These are phyloP conservation scores for Colletotrichum sp. DNA, from an alignment of 2,329 filamentous ascomycete species.

Conservation along the genomic window DNA sequence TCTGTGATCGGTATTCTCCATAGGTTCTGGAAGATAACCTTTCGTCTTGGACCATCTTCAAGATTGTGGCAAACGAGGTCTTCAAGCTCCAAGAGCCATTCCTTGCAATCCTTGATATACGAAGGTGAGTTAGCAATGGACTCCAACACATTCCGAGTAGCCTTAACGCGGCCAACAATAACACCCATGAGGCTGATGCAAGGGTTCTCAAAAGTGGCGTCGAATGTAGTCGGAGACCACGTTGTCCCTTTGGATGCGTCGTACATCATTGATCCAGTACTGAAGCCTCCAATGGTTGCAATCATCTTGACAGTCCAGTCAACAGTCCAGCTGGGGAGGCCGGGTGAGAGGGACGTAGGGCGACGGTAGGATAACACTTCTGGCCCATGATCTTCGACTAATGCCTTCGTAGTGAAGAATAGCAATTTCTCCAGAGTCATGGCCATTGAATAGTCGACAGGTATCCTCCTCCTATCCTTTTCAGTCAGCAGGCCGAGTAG, in stretches of 20 bases:
- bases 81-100: neutral
- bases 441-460: neutral
- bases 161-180: neutral
- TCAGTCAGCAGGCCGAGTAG: neutral
- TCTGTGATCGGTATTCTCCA: constrained; percentile 1
- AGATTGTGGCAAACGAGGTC: neutral
- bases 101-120: neutral
- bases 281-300: neutral
- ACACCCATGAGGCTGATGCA: neutral
- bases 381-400: neutral
- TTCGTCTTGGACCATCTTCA: neutral
- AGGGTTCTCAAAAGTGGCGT: neutral
- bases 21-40: neutral
- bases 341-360: neutral
- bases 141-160: neutral
- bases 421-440: neutral
- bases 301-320: neutral
- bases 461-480: neutral
- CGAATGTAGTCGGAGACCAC: neutral
- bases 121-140: neutral
- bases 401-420: neutral
- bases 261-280: neutral
- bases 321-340: neutral
- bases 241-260: neutral
- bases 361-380: neutral